These are phyloP conservation scores for Iberis amara DNA, from an alignment of 441 rosid species.

Conservation along the genomic window DNA sequence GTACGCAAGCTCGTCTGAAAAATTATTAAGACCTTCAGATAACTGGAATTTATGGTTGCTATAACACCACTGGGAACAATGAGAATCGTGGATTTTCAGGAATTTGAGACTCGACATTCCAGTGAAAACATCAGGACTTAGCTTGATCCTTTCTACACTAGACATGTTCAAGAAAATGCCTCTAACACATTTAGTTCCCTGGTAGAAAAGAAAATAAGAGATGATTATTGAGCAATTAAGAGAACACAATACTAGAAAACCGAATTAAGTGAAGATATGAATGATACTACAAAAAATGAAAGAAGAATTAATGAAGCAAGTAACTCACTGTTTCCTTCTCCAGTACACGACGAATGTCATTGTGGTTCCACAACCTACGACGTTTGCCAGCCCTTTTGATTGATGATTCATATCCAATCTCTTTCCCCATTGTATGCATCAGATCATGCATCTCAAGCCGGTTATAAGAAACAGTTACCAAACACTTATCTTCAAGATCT, in stretches of 20 bases:
- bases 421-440: constrained; percentile 17
- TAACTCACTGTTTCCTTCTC: constrained; percentile 2
- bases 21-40: not conserved
- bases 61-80: constrained; percentile 22
- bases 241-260: not conserved
- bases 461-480: constrained; percentile 20
- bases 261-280: not conserved
- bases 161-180: constrained; percentile 27
- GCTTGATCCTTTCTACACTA: constrained; percentile 6
- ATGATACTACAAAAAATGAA: not conserved
- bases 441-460: constrained; percentile 27
- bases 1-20: constrained; percentile 22
- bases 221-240: not conserved
- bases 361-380: constrained; percentile 20
- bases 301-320: not conserved
- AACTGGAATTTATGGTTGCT: not conserved
- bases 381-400: constrained; percentile 13
- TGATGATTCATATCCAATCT: constrained; percentile 16
- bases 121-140: constrained; percentile 13
- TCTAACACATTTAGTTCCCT: constrained; percentile 23
- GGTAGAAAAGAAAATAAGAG: not conserved
- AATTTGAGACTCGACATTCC: constrained; percentile 21
- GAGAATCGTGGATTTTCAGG: constrained; percentile 23
- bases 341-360: constrained; percentile 15
- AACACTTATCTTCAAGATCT: constrained; percentile 27